Evolutionary conservation across 352 stramenopile genomes (phyloP), one percentile per base, ranked within the genome.

Genomic region (Phytophthora ramorum): DNA sequence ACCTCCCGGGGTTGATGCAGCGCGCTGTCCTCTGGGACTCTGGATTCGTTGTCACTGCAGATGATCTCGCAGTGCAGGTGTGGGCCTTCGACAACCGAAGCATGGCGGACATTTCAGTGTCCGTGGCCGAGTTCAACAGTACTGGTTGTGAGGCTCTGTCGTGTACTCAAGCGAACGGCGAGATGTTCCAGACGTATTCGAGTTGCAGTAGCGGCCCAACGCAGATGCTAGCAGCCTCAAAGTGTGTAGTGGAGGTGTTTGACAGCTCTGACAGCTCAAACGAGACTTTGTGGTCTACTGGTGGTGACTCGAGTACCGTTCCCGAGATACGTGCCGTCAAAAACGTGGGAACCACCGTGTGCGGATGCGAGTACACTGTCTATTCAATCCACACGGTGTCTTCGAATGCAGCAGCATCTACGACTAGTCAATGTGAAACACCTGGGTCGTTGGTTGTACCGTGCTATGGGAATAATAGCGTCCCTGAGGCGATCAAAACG

Each of bases 11-110:
- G 14, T 22, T 71, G 20, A 46, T 77, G 26, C 73, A 81, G 19
- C 69, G 69, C 9, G 69, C 73, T 16, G 24, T 81, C 6, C 51
- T 78, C 0, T 81, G 73, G 73, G 73, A 81, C 48, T 66, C 69
- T 28, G 73, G 73, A 30, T 69, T 77, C 40, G 56, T 28, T 19
- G 48, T 75, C 41, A 55, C 56, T 16, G 41, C 37, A 2, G 45
- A 68, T 32, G n/a, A 60, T 17, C 53, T 13, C 3, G 55, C 47
- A 1, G 37, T 71, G 32, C 51, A 66, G 37, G 46, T 77, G 7
- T 77, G 56, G 53, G 70, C 64, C 3, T 24, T 74, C 2, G 65
- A 61, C 28, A 41, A 64, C n/a, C 20, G 50, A 26, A 47, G 45
- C 10, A 74, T 74, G 65, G 50, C 59, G n/a, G 55, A 74, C 3